These are phyloP conservation scores for Edaphochlamys debaryana DNA, from an alignment of 139 green algal genomes.

Conservation along the genomic window DNA sequence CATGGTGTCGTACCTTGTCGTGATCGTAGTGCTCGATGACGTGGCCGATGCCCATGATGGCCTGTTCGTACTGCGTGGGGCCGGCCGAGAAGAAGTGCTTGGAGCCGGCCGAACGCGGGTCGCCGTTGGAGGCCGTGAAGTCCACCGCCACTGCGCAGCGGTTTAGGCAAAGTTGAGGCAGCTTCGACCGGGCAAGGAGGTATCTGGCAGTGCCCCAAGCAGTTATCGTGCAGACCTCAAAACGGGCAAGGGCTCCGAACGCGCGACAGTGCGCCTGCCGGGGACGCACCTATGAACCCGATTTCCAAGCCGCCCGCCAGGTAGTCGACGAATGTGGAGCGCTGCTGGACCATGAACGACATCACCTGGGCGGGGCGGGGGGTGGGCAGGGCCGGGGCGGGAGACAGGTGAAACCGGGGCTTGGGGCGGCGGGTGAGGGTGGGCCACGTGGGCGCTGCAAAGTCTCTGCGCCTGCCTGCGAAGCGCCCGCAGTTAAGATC, in stretches of 20 bases:
- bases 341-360: slow-evolving; percentile 9
- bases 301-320: slow-evolving; percentile 52
- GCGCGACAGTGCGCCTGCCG: too few species aligned
- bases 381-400: too few species aligned
- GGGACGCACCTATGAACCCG: slow-evolving; percentile 57
- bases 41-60: slow-evolving; percentile 52
- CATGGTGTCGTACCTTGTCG: slow-evolving; percentile 44
- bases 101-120: slow-evolving; percentile 19
- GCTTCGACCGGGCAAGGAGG: too few species aligned
- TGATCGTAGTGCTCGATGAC: slow-evolving; percentile 63
- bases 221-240: too few species aligned
- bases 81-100: slow-evolving; percentile 49
- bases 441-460: too few species aligned
- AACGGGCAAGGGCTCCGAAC: too few species aligned
- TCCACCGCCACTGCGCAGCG: slow-evolving; percentile 49
- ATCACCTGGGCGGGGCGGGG: not conserved
- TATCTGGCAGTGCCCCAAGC: too few species aligned
- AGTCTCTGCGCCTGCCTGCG: not conserved
- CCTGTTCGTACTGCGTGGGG: slow-evolving; percentile 60
- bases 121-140: slow-evolving; percentile 61
- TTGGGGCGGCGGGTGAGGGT: not conserved
- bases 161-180: too few species aligned
- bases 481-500: too few species aligned
- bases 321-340: slow-evolving; percentile 59
- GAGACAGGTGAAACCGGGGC: not conserved